These are phyloP conservation scores for Yarrowia hollandica DNA, from an alignment of 805 yeast species.

Conservation along the genomic window DNA sequence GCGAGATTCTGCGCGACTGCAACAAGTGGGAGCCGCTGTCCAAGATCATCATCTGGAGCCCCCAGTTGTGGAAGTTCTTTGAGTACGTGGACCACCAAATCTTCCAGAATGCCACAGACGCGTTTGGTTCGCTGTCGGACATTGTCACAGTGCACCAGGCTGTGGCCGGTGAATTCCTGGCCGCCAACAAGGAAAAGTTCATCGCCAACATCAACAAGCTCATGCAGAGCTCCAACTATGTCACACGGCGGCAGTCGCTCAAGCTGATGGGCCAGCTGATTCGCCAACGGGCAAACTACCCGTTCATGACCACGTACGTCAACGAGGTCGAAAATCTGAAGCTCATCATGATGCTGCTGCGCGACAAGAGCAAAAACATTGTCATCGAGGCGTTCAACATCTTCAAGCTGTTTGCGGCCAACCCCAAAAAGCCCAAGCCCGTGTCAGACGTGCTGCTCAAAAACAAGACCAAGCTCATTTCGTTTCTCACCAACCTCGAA, in stretches of 20 bases:
- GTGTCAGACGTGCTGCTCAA: slow-evolving; percentile 79
- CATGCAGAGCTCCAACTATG: slow-evolving; percentile 78
- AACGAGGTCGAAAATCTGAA: slow-evolving; percentile 81
- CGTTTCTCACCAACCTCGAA: slow-evolving; percentile 66
- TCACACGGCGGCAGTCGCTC: slow-evolving; percentile 87
- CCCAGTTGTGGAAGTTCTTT: slow-evolving; percentile 78
- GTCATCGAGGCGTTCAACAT: slow-evolving; percentile 91
- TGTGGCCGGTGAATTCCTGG: slow-evolving; percentile 69
- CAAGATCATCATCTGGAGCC: slow-evolving; percentile 56
- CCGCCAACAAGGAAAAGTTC: slow-evolving; percentile 56
- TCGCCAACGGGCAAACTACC: slow-evolving; percentile 66
- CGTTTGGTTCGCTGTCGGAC: slow-evolving; percentile 74
- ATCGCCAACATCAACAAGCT: slow-evolving; percentile 63
- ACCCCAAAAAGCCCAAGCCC: slow-evolving; percentile 82
- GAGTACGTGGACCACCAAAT: slow-evolving; percentile 70
- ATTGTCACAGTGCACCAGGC: slow-evolving; percentile 68
- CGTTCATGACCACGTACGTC: slow-evolving; percentile 72
- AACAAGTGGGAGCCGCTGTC: slow-evolving; percentile 73
- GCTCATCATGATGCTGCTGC: slow-evolving; percentile 77
- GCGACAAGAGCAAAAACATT: slow-evolving; percentile 85
- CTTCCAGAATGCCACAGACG: slow-evolving; percentile 89
- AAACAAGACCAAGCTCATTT: slow-evolving; percentile 73
- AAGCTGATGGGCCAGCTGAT: slow-evolving; percentile 70
- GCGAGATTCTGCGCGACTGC: slow-evolving; percentile 81
- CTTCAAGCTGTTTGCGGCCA: slow-evolving; percentile 93